Conservation (phyloP, 257 asterid species). For the Ophiorrhiza pumila region DNA sequence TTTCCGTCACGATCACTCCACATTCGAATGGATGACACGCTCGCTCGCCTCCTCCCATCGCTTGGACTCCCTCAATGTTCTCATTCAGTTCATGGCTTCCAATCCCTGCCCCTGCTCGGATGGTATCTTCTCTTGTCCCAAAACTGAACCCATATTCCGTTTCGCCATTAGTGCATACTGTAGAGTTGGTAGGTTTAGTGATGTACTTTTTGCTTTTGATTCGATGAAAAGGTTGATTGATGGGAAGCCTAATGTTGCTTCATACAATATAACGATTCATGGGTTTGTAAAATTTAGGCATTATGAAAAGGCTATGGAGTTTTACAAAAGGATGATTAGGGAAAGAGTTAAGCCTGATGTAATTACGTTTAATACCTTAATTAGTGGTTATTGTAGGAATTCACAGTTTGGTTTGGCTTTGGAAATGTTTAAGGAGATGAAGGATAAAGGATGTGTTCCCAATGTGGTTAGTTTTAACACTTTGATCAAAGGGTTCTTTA, state of each 20-base stretch:
- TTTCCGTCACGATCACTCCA: constrained; percentile 86
- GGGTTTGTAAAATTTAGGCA: constrained; percentile 62
- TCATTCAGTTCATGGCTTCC: constrained; percentile 69
- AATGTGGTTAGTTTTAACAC: constrained; percentile 91
- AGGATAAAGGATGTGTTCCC: constrained; percentile 70
- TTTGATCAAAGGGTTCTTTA: constrained; percentile 70
- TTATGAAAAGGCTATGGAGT: constrained; percentile 48
- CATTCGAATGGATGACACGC: constrained; percentile 79
- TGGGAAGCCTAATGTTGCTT: constrained; percentile 59
- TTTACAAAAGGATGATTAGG: constrained; percentile 57
- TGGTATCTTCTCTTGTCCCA: constrained; percentile 81
- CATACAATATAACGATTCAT: constrained; percentile 69
- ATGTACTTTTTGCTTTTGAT: constrained; percentile 64
- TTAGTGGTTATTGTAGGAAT: constrained; percentile 67
- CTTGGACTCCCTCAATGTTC: constrained; percentile 56
- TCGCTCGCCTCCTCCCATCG: constrained; percentile 73
- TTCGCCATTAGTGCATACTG: constrained; percentile 58
- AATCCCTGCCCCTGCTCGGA: constrained; percentile 95
- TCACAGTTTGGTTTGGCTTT: constrained; percentile 51
- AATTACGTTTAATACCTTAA: constrained; percentile 68
- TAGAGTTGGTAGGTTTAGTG: constrained; percentile 55
- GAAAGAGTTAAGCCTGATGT: constrained; percentile 73
- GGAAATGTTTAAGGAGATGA: constrained; percentile 81
- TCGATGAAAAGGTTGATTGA: constrained; percentile 68
- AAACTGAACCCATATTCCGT: constrained; percentile 63